Conservation (phyloP, 495 filamentous ascomycete species). For the Penicillium salamii region DNA sequence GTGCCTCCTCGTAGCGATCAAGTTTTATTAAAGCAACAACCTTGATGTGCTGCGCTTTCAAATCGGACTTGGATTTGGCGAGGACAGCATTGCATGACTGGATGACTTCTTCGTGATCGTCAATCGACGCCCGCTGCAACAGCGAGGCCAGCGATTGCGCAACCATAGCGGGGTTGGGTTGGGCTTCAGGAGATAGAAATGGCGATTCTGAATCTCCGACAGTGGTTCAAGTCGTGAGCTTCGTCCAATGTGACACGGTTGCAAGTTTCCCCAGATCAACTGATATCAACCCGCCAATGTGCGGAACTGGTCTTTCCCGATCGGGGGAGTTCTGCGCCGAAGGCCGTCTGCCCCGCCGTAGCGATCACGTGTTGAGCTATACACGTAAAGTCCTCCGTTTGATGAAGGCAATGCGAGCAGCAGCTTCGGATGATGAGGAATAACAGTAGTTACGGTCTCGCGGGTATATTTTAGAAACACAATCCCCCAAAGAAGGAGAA, state of each 20-base stretch:
- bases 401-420: no score
- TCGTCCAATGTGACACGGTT: constrained; percentile 1
- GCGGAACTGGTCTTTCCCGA: constrained; percentile 27
- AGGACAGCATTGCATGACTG: constrained; percentile 68
- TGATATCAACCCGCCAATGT: constrained; percentile 23
- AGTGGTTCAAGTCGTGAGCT: not conserved
- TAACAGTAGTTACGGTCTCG: no score
- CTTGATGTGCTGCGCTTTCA: constrained; percentile 71
- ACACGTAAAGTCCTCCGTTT: no score
- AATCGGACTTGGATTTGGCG: constrained; percentile 58
- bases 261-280: constrained; percentile 8
- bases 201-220: not conserved
- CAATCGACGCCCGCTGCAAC: constrained; percentile 58
- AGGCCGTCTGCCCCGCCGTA: constrained; percentile 17
- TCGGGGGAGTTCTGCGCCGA: constrained; percentile 16
- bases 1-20: constrained; percentile 88
- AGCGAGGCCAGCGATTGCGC: constrained; percentile 54
- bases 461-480: no score
- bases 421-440: no score
- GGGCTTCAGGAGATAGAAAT: not conserved
- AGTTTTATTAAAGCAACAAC: constrained; percentile 86
- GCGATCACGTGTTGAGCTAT: constrained; percentile 19
- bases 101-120: constrained; percentile 72
- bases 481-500: no score
- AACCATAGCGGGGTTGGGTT: constrained; percentile 34